Base-by-base conservation (phyloP, 768 basidiomycete species). In the Serendipita indica region DNA sequence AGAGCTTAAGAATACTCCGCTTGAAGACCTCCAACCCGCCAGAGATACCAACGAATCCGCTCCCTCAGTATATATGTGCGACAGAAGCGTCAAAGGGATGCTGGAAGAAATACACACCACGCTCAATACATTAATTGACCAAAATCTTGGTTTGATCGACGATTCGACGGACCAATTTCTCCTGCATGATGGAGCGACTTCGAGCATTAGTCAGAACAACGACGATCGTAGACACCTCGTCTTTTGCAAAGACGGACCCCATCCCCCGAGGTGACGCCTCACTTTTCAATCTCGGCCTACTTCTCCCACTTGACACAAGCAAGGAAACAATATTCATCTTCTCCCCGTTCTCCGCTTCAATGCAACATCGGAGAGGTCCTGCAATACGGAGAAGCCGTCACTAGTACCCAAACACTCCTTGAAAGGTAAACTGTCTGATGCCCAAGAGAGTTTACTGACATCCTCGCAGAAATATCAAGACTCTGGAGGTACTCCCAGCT, bases 371-470 rank as follows among this genome's bases (percentile, higher is more conserved):
- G 92, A 0, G 89, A 93, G 61, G 76, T 80, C 34, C 67, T 97
- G 28, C 63, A 93, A 6, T 97, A 97, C 63, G 84, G 86, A 32
- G 89, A 96, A 68, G 81, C 82, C 0, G 86, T 99, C 10, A 90
- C 90, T 1, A 92, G 89, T 63, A 98, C 94, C 0, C 96, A 98
- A 68, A 92, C 90, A 1, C 80, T 97, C 79, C 74, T 98, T 3
- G 89, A 96, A 67, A 87, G 83, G 94, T 92, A 63, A 70, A 84
- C 70, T 43, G 32, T 39, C 25, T 58, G n/a, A 16, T 20, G 35
- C 58, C n/a, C 18, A 16, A 30, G 6, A 4, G 14, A 6, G 33
- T 39, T 32, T 45, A 39, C 58, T 61, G 58, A 58, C 7, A 6
- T 32, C 33, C 22, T n/a, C 28, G 22, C 65, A 94, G 93, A 64